Base-by-base conservation (phyloP, 805 yeast genomes). In the Crinitomyces ghanaensis region DNA sequence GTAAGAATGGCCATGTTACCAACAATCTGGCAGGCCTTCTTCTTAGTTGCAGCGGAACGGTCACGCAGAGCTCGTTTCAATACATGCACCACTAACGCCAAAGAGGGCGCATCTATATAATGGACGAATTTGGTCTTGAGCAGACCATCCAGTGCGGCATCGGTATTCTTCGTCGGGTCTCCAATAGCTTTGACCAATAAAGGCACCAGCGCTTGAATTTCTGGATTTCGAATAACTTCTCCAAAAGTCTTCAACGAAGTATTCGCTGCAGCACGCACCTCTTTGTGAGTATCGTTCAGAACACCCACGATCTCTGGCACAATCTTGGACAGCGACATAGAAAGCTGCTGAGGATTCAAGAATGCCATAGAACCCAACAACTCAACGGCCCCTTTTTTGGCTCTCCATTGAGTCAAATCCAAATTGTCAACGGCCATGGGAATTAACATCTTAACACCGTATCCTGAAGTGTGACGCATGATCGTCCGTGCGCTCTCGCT, bases 1-100 rank as follows among this genome's bases (percentile, higher is more conserved):
- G 93, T 95, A 48, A 91, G 66, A 53, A 91, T 84, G 2, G 97
- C 85, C 97, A 91, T 91, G 52, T 91, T 91, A 42, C 99, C 99
- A 19, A 91, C 96, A 64, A 91, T 88, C 59, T 91, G 96, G 57
- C 97, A 86, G 0, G 97, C 88, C 56, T 84, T 84, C 54, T 81
- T 74, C 63, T 88, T 91, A 4, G 91, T 82, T 27, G 75, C 66
- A 0, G 97, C 96, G n/a, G 94, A 80, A 50, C 98, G 67, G 45
- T 88, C 97, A 33, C 71, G 74, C 81, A 91, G 75, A 61, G 97
- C 99, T 56, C 98, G 74, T 53, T 84, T 91, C 30, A 91, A 78
- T 33, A 91, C 95, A 52, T 86, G 95, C 41, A 86, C 83, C 36
- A 91, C 84, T 48, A 91, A 68, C 0, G 99, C 98, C 49, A 91